Evolutionary conservation across 108 stramenopile species (phyloP).

Genomic region (Skeletonema menzelii): DNA sequence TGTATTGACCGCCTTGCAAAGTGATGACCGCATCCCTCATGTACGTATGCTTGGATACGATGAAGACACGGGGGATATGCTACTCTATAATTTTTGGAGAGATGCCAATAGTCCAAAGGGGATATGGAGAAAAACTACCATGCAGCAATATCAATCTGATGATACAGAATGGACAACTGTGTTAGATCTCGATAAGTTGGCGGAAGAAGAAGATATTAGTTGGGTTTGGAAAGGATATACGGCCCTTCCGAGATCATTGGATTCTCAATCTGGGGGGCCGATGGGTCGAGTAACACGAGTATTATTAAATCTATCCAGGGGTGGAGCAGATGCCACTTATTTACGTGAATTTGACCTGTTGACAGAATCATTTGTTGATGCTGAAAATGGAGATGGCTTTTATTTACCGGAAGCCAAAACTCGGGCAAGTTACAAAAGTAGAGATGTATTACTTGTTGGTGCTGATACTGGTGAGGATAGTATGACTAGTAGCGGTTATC

Average conservation of each 20-base stretch:
- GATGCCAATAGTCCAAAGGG: slow-evolving; percentile 80
- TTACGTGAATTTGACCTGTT: slow-evolving; percentile 88
- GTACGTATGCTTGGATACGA: slow-evolving; percentile 64
- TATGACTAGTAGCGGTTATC: slow-evolving; percentile 89
- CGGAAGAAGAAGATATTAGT: slow-evolving; percentile 62
- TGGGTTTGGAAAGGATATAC: slow-evolving; percentile 91
- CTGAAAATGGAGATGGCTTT: slow-evolving; percentile 48
- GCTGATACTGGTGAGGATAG: slow-evolving; percentile 58
- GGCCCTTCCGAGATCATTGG: slow-evolving; percentile 56
- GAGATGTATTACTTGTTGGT: slow-evolving; percentile 65
- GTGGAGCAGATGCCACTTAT: slow-evolving; percentile 89
- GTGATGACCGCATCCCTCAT: slow-evolving; percentile 79
- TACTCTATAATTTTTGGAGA: slow-evolving; percentile 81
- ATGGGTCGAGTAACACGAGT: slow-evolving; percentile 54
- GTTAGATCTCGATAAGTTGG: slow-evolving; percentile 85
- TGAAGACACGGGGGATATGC: slow-evolving; percentile 47
- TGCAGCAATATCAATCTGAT: slow-evolving; percentile 59
- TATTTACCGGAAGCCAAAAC: slow-evolving; percentile 82
- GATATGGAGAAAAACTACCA: slow-evolving; percentile 79
- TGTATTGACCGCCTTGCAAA: slow-evolving; percentile 64
- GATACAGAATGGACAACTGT: slow-evolving; percentile 75
- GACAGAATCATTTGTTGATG: slow-evolving; percentile 73
- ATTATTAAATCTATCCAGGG: slow-evolving; percentile 74
- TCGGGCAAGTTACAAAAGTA: slow-evolving; percentile 43
- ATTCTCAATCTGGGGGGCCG: slow-evolving; percentile 50